phyloP scores from a whole-genome alignment of 352 stramenopile species.

The Pythium sp. region DNA sequence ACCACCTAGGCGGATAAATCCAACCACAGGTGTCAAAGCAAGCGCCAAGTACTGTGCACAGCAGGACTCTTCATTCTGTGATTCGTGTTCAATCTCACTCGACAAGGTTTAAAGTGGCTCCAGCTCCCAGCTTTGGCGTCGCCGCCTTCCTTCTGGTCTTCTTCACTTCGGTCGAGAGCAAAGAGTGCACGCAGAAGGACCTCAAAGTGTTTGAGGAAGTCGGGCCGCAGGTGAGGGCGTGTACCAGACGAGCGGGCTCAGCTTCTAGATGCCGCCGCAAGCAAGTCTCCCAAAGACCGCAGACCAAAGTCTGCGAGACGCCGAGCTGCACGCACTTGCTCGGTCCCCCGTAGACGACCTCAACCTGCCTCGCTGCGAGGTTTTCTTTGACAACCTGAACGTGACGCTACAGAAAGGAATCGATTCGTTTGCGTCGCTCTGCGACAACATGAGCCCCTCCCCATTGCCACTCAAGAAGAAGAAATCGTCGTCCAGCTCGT shows the following conservation, averaged over 20 bases:
- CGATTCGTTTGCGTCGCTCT: constrained; percentile 43
- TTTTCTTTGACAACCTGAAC: constrained; percentile 42
- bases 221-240: constrained; percentile 33
- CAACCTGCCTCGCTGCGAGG: constrained; percentile 48
- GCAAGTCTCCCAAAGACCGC: constrained; percentile 23
- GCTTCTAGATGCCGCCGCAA: constrained; percentile 38
- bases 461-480: constrained; percentile 46
- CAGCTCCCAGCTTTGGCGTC: not conserved
- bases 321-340: constrained; percentile 52
- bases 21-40: too few relatives aligned
- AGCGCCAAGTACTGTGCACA: too few relatives aligned
- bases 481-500: constrained; percentile 19
- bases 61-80: too few relatives aligned
- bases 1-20: too few relatives aligned
- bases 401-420: constrained; percentile 47
- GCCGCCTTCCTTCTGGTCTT: constrained; percentile 18
- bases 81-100: not conserved
- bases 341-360: constrained; percentile 48
- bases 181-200: constrained; percentile 34
- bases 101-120: not conserved
- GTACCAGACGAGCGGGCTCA: constrained; percentile 34
- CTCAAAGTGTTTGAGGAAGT: constrained; percentile 50
- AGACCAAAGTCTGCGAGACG: constrained; percentile 37
- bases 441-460: constrained; percentile 31
- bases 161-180: not conserved